Percentiles rank a stretch among this genome's conserved stretches.
Conservation (phyloP, 148 eudicot species). For the Chenopodium suecicum region DNA sequence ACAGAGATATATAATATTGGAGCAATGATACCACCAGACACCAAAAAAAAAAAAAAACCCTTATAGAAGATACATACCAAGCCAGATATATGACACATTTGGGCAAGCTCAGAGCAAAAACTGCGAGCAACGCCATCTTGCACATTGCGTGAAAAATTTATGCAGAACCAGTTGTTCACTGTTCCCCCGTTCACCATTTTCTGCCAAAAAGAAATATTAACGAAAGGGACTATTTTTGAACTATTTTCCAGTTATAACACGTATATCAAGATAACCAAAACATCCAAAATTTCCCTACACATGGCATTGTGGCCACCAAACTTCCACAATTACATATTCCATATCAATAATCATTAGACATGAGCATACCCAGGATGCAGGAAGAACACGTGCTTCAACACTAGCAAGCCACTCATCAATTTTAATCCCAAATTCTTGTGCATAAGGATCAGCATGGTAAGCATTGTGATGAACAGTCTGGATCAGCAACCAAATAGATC, state of each 20-base stretch:
- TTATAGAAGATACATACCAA: constrained; percentile 43
- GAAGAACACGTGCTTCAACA: constrained; percentile 85
- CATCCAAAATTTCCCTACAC: not conserved
- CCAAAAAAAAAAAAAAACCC: not conserved
- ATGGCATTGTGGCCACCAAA: not conserved
- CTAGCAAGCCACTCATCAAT: constrained; percentile 63
- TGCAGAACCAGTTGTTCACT: constrained; percentile 66
- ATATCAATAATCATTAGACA: no score
- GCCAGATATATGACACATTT: constrained; percentile 70
- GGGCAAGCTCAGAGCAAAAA: constrained; percentile 72
- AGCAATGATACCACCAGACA: no score
- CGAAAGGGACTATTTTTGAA: no score
- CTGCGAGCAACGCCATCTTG: constrained; percentile 56
- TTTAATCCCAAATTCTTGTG: constrained; percentile 77
- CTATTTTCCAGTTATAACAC: no score
- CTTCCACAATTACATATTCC: not conserved
- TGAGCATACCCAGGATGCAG: constrained; percentile 70
- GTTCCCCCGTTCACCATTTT: constrained; percentile 84
- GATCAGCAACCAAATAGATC: constrained; percentile 5
- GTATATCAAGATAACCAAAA: not conserved
- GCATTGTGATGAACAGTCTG: constrained; percentile 81
- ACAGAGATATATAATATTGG: no score
- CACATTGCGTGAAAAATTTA: constrained; percentile 65
- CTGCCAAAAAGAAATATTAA: constrained; percentile 35
- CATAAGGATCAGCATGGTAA: constrained; percentile 63